These are phyloP conservation scores for Thraustochytrium striatum DNA, from an alignment of 352 stramenopile species.

Conservation along the genomic window DNA sequence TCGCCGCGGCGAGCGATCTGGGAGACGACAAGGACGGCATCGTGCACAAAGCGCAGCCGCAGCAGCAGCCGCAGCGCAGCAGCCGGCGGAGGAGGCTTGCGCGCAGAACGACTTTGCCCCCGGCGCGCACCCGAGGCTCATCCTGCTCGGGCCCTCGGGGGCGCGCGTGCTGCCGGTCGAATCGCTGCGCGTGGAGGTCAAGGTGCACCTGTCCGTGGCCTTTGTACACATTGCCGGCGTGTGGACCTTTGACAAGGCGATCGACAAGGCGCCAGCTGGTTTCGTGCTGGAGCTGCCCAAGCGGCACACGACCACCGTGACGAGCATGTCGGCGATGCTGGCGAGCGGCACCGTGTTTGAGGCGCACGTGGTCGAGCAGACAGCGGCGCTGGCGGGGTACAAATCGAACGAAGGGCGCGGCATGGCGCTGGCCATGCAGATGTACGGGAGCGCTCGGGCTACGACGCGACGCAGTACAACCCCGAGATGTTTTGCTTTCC, in stretches of 20 bases:
- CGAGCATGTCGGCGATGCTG: background rate
- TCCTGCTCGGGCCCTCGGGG: background rate
- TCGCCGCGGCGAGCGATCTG: background rate
- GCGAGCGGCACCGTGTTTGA: conserved; percentile 14
- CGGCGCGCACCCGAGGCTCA: background rate
- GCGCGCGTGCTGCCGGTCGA: background rate
- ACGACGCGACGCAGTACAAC: background rate
- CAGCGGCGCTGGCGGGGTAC: background rate
- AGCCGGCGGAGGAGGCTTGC: too few species aligned
- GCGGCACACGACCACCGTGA: conserved; percentile 22
- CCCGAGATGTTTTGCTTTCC: conserved; percentile 31
- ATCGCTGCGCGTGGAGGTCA: conserved; percentile 10
- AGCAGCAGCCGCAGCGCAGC: background rate
- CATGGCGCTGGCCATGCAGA: conserved; percentile 33
- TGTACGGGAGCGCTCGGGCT: conserved; percentile 33
- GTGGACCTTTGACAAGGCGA: background rate
- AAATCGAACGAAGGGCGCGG: conserved; percentile 34
- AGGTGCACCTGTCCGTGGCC: conserved; percentile 7
- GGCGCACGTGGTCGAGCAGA: conserved; percentile 10
- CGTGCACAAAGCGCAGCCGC: background rate
- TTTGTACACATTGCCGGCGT: conserved; percentile 17
- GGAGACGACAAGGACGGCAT: background rate
- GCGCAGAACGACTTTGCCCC: background rate
- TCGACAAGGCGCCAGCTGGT: background rate
- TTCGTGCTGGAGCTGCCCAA: conserved; percentile 43